A percentile compares a stretch with the other conserved stretches of the same genome.
phyloP scores from a whole-genome alignment of 169 alveolate species.

The Eimeria tenella region DNA sequence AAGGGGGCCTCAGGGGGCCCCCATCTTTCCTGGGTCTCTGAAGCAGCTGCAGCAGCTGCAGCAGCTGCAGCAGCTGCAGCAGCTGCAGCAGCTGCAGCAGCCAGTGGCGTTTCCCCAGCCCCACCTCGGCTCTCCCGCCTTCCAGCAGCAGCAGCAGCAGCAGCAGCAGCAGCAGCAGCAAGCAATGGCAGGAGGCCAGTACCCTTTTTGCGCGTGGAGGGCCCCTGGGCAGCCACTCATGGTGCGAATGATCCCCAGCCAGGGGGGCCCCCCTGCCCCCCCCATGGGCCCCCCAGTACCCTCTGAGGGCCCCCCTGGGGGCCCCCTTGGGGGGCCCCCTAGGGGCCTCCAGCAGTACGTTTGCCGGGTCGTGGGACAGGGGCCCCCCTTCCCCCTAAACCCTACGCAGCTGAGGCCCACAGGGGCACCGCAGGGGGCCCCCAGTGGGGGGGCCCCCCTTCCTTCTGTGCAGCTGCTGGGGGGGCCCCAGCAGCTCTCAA shows the following conservation, averaged over 20 bases:
- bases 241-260: neutral
- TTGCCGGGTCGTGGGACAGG: too few relatives aligned
- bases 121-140: too few relatives aligned
- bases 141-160: neutral
- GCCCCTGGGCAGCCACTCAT: neutral
- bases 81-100: neutral
- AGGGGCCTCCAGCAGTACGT: too few relatives aligned
- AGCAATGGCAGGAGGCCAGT: neutral
- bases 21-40: too few relatives aligned
- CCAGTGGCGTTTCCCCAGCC: neutral
- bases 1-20: too few relatives aligned
- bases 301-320: neutral
- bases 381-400: neutral
- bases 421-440: neutral
- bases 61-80: neutral
- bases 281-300: neutral
- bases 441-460: neutral
- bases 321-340: neutral
- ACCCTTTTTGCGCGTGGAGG: neutral
- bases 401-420: neutral
- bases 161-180: slow-evolving; percentile 22
- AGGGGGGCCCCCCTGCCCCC: neutral
- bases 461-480: neutral
- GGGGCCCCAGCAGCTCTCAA: neutral
- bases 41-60: neutral